Evolutionary conservation across 305 asterid species (phyloP).

Genomic region (Lippia alba): DNA sequence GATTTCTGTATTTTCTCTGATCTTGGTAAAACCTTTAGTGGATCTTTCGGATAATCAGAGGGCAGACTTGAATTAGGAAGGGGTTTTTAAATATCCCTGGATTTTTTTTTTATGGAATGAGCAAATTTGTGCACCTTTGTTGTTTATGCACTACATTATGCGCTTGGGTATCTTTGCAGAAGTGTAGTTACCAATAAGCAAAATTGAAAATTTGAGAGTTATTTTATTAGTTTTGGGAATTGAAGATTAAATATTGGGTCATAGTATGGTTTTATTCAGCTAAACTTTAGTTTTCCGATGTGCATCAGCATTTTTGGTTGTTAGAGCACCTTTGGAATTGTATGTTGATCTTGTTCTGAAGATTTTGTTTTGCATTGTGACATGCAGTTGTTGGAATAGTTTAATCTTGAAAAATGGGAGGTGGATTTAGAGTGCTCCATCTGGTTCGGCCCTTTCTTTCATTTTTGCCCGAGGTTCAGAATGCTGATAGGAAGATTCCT

Average conservation of each 20-base stretch:
- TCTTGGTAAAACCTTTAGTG: background rate
- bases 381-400: conserved; percentile 45
- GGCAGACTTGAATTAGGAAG: background rate
- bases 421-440: conserved; percentile 91
- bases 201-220: background rate
- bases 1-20: conserved; percentile 2
- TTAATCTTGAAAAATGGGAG: conserved; percentile 62
- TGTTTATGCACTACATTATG: background rate
- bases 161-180: background rate
- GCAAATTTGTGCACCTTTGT: background rate
- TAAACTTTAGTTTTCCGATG: background rate
- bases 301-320: background rate
- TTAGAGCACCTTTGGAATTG: background rate
- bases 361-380: conserved; percentile 13
- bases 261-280: background rate
- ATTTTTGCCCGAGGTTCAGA: conserved; percentile 89
- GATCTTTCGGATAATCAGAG: conserved; percentile 10
- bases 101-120: background rate
- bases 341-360: conserved; percentile 20
- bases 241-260: background rate
- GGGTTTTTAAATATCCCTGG: background rate
- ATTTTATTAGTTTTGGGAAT: background rate
- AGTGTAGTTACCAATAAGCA: background rate
- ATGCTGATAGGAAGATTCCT: conserved; percentile 83
- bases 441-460: conserved; percentile 88